Base-by-base conservation (phyloP, 2,329 filamentous ascomycete species). In the Aspergillus calidoustus region DNA sequence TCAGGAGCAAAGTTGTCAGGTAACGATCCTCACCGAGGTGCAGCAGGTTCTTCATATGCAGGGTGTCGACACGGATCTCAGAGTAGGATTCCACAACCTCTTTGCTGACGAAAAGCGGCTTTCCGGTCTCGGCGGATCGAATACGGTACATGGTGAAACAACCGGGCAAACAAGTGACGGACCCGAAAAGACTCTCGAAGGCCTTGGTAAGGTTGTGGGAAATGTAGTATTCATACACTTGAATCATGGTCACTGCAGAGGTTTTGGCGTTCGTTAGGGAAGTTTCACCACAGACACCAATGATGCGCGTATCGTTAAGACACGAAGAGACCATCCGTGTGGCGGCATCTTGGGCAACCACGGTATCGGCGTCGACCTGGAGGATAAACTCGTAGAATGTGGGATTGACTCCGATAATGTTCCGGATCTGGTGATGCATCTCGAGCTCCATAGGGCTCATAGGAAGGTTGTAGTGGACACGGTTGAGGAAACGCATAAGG, bases 101-200 rank as follows among this genome's bases (percentile, higher is more conserved):
- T 66, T 90, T 89, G 77, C 93, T 97, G 71, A 99, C 93, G 75
- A 99, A 98, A 31, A 99, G 85, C 13, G 95, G 95, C 80, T 98
- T 98, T 71, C 93, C 94, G 17, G 89, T 92, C 77, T 98, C 95
- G 7, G 93, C 91, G 31, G 95, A 92, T 65, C 95, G 92, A 73
- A 99, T 93, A 70, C 95, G 91, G 80, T 97, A 99, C 95, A 99
- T 99, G 71, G 91, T 93, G 86, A 98, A 99, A 86, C 95, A 99
- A 83, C 95, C 95, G 25, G 95, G 95, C 74, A 99, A 84, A 85
- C 95, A 99, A 54, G 95, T 99, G 69, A 99, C 94, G 68, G 92
- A 96, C 61, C 94, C 95, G 74, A 99, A 99, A 71, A 99, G 84
- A 80, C 91, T 95, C 80, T 98, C 94, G 76, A 99, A 99, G 13